phyloP scores from a whole-genome alignment of 176 grass and related monocot genomes.

The Oryza meridionalis region DNA sequence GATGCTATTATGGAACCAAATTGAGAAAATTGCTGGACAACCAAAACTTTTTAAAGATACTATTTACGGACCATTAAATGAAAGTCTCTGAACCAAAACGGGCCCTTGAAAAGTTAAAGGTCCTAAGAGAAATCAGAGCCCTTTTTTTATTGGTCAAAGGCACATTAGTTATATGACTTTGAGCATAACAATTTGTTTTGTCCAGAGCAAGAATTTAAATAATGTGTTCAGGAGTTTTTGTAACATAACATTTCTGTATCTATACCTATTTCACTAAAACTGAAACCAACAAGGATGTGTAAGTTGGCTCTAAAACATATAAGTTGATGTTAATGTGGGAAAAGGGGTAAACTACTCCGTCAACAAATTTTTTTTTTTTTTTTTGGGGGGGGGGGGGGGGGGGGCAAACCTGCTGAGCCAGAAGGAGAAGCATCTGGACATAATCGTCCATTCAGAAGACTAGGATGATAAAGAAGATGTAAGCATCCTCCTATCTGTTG shows the following conservation, averaged over 20 bases:
- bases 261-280: conserved; percentile 31
- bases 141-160: conserved; percentile 1
- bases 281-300: neutral
- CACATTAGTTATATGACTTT: conserved; percentile 8
- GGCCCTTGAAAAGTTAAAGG: neutral
- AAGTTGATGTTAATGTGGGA: conserved; percentile 6
- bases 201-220: neutral
- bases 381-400: too few relatives aligned
- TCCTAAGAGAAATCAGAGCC: conserved; percentile 1
- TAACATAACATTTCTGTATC: conserved; percentile 22
- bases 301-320: conserved; percentile 32
- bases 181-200: conserved; percentile 12
- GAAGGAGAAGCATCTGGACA: conserved; percentile 97
- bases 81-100: conserved; percentile 1
- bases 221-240: neutral
- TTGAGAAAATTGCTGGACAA: conserved; percentile 6
- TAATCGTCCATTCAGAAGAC: conserved; percentile 76
- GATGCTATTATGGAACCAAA: conserved; percentile 2
- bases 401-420: conserved; percentile 79
- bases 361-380: too few relatives aligned
- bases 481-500: conserved; percentile 69
- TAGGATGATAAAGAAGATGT: conserved; percentile 96
- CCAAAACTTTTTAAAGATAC: neutral
- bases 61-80: conserved; percentile 9
- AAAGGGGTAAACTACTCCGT: neutral